Evolutionary conservation across 2,329 filamentous ascomycete species (phyloP), one percentile per base, ranked within the genome.

Genomic region (Aspergillus tanneri): DNA sequence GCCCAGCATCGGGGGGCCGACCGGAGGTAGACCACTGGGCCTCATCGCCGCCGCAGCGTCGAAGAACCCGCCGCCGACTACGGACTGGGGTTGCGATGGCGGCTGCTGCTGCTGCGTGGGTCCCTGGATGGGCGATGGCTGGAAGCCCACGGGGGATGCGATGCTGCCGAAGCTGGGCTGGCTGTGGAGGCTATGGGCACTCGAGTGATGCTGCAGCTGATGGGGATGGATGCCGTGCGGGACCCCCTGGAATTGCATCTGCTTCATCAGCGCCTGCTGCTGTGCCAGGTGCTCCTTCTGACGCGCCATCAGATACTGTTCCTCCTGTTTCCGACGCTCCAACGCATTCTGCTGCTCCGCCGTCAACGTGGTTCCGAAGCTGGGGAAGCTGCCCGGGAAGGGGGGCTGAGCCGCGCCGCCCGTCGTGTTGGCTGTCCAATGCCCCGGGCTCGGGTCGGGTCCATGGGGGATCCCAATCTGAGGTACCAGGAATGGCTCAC

Each of bases 321-420:
- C 95, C 70, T 99, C 93, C 68, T 99, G 93, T 75, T 99, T 99
- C 43, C 93, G 82, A 45, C 93, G 83, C 73, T 99, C 93, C 2
- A 99, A 77, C 30, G 95, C 95, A 72, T 99, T 99, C 67, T 99
- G 93, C 70, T 99, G 93, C 63, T 97, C 92, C 0, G 93, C 93
- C 7, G 95, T 99, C 58, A 99, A 76, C 1, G 95, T 99, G 6
- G 93, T 90, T 5, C 93, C 93, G 67, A 97, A 99, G 65, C 89
- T 95, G 0, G 93, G 95, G 69, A 99, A 97, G 43, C 90, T 90
- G 46, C 85, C 89, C 5, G 92, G 90, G 61, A 99, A 89, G 5
- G 93, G 95, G 48, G 93, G 93, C 47, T 92, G 84, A 28, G 88
- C 85, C 37, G 83, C 80, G 16, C 83, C 82, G 66, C 50, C 75